A percentile compares a stretch with the other conserved stretches of the same genome.
Conservation (phyloP, 371 early-diverging fungal genomes). For the Syncephalastrum racemosum region DNA sequence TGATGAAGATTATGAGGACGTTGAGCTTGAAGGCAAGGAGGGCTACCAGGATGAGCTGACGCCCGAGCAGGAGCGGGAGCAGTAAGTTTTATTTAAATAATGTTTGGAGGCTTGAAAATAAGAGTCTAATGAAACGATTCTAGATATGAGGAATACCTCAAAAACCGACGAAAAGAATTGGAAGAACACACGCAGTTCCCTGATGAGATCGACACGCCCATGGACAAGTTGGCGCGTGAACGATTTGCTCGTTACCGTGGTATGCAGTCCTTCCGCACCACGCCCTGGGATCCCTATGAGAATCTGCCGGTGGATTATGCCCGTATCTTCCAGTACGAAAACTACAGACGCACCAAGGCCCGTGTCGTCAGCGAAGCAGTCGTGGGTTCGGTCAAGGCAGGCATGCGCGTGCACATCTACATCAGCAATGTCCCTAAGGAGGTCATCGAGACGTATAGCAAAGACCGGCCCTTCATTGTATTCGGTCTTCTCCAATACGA, state of each 20-base stretch:
- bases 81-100: slow-evolving; percentile 19
- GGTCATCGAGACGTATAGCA: slow-evolving; percentile 14
- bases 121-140: not conserved
- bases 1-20: slow-evolving; percentile 78
- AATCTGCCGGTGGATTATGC: slow-evolving; percentile 94
- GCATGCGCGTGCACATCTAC: slow-evolving; percentile 65
- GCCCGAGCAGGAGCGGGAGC: slow-evolving; percentile 49
- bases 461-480: slow-evolving; percentile 64
- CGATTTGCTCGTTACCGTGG: slow-evolving; percentile 94
- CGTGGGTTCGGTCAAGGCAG: slow-evolving; percentile 57
- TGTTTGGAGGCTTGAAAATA: too few relatives aligned
- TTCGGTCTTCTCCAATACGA: slow-evolving; percentile 92
- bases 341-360: slow-evolving; percentile 74
- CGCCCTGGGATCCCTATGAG: slow-evolving; percentile 98
- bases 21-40: slow-evolving; percentile 59
- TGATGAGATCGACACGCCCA: slow-evolving; percentile 95
- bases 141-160: slow-evolving; percentile 69
- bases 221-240: slow-evolving; percentile 77
- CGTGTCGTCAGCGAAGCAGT: slow-evolving; percentile 66
- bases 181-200: slow-evolving; percentile 87
- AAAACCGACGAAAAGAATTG: slow-evolving; percentile 64
- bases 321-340: slow-evolving; percentile 93
- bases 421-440: slow-evolving; percentile 70
- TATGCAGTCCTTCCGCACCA: slow-evolving; percentile 88
- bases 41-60: slow-evolving; percentile 44